A percentile compares a stretch with the other conserved stretches of the same genome.
Evolutionary conservation across 1,284 basidiomycete species (phyloP).

Genomic region (Clitocybe nebularis): DNA sequence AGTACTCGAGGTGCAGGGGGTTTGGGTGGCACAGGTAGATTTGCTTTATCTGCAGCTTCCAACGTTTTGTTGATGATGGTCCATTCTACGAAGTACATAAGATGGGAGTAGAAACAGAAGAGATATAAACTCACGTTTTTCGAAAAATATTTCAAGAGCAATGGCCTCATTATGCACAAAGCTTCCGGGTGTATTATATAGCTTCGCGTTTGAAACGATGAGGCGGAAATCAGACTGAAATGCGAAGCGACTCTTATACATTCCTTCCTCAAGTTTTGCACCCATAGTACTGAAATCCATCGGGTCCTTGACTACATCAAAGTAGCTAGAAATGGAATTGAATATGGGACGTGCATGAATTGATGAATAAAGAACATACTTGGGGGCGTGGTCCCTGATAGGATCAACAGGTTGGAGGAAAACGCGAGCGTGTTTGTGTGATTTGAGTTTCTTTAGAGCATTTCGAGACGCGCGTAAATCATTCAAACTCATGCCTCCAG

Average conservation of each 20-base stretch:
- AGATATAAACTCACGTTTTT: conserved; percentile 61
- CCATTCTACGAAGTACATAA: conserved; percentile 52
- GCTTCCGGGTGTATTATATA: conserved; percentile 77
- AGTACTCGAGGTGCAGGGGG: conserved; percentile 24
- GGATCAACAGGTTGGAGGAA: conserved; percentile 92
- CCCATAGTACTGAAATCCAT: conserved; percentile 94
- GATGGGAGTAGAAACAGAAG: background rate
- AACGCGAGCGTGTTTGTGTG: conserved; percentile 64
- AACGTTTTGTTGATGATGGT: conserved; percentile 75
- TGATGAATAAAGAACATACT: conserved; percentile 43
- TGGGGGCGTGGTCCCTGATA: conserved; percentile 78
- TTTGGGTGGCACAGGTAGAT: conserved; percentile 23
- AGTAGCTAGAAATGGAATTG: conserved; percentile 58
- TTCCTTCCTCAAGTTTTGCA: conserved; percentile 83
- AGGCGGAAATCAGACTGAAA: conserved; percentile 88
- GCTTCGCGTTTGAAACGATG: conserved; percentile 85
- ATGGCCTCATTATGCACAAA: conserved; percentile 78
- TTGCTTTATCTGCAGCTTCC: conserved; percentile 38
- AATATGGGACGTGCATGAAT: background rate
- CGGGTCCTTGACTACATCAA: conserved; percentile 85
- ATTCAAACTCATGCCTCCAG: conserved; percentile 75
- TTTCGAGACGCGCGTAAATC: conserved; percentile 82
- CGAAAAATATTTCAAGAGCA: conserved; percentile 78
- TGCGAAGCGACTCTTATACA: conserved; percentile 82
- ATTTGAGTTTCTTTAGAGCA: conserved; percentile 78